These are phyloP conservation scores for Conringia planisiliqua DNA, from an alignment of 345 rosid genomes.

Conservation along the genomic window DNA sequence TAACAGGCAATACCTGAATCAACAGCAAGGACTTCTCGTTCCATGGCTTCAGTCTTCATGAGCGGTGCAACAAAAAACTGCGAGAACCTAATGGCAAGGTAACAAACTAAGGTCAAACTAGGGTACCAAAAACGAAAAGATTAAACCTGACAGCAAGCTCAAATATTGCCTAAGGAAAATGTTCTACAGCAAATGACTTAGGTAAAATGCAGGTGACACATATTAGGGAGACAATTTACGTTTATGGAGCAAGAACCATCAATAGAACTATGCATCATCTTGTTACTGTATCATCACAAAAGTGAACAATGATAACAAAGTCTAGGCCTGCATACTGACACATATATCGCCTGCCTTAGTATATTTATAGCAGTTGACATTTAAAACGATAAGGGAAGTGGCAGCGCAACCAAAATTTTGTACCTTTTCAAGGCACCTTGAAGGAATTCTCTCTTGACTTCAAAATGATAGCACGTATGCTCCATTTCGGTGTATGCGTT, in stretches of 20 bases:
- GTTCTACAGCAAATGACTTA: background rate
- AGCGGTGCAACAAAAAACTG: conserved; percentile 98
- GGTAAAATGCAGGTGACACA: background rate
- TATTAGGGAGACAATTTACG: background rate
- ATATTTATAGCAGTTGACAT: background rate
- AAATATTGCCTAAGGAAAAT: background rate
- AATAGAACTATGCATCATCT: background rate
- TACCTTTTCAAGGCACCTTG: conserved; percentile 87
- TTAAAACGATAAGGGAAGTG: background rate
- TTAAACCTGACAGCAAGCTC: background rate
- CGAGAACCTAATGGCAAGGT: conserved; percentile 69
- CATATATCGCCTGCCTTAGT: background rate
- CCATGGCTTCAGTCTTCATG: conserved; percentile 90
- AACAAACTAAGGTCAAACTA: conserved; percentile 20
- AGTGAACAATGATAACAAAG: background rate
- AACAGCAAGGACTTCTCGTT: conserved; percentile 92
- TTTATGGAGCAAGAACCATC: background rate
- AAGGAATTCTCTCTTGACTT: conserved; percentile 85
- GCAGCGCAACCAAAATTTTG: conserved; percentile 1
- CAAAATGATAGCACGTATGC: conserved; percentile 97
- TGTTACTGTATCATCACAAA: background rate
- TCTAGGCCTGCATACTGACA: conserved; percentile 5
- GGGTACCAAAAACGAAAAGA: background rate
- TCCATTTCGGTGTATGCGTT: conserved; percentile 96
- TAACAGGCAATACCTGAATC: conserved; percentile 69